These are phyloP conservation scores for Kwoniella newhampshirensis DNA, from an alignment of 768 basidiomycete genomes.

Conservation along the genomic window DNA sequence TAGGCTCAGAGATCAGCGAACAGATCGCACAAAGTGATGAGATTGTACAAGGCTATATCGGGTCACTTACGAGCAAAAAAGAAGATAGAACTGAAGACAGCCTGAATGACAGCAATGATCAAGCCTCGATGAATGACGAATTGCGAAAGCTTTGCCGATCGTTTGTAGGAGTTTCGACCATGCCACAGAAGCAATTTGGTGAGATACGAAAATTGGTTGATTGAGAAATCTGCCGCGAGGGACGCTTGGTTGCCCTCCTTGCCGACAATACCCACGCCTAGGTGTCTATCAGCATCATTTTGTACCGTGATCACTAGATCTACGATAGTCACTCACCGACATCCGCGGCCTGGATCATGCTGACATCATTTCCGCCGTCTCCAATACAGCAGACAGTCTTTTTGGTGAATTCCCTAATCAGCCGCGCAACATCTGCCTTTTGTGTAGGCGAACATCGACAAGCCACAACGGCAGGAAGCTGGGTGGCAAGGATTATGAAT, in stretches of 20 bases:
- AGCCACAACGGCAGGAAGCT: slow-evolving; percentile 91
- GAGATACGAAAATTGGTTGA: slow-evolving; percentile 92
- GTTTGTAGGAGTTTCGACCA: slow-evolving; percentile 96
- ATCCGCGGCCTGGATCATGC: slow-evolving; percentile 99
- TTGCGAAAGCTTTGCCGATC: slow-evolving; percentile 94
- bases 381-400: slow-evolving; percentile 99
- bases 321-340: slow-evolving; percentile 68
- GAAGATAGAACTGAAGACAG: slow-evolving; percentile 76
- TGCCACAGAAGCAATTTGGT: slow-evolving; percentile 98
- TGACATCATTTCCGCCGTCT: slow-evolving; percentile 98
- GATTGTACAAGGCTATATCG: not conserved
- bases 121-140: slow-evolving; percentile 97
- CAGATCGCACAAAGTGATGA: not conserved
- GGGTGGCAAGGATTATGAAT: slow-evolving; percentile 94
- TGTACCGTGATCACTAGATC: not conserved
- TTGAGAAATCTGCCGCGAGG: slow-evolving; percentile 96
- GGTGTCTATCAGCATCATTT: slow-evolving; percentile 14
- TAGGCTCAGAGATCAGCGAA: not conserved
- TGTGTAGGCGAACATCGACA: slow-evolving; percentile 98
- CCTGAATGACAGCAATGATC: slow-evolving; percentile 97
- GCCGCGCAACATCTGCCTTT: slow-evolving; percentile 93
- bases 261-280: slow-evolving; percentile 95
- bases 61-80: slow-evolving; percentile 54
- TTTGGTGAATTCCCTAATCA: slow-evolving; percentile 84
- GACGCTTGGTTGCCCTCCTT: slow-evolving; percentile 99